Percentiles rank a stretch among this genome's conserved stretches.
Conservation (phyloP, 192 early-diverging fungal genomes). For the Coemansia sp. region DNA sequence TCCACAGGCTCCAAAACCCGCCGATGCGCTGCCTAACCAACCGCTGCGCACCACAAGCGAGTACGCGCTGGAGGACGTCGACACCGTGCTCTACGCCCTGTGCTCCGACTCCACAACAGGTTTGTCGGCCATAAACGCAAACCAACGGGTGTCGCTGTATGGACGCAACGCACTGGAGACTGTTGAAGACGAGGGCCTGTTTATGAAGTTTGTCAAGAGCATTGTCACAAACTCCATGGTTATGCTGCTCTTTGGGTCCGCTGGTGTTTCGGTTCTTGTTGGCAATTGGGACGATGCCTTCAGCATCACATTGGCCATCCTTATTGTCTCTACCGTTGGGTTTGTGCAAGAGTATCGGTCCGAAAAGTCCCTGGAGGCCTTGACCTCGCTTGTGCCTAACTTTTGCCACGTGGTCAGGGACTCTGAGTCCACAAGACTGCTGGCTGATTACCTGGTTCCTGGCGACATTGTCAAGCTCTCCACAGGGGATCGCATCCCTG, state of each 20-base stretch:
- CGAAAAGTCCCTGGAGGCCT: constrained; percentile 89
- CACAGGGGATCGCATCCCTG: constrained; percentile 91
- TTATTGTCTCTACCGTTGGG: constrained; percentile 84
- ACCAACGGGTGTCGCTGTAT: constrained; percentile 65
- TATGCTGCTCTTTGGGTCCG: constrained; percentile 83
- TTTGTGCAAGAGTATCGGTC: constrained; percentile 93
- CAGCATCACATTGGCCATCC: constrained; percentile 76
- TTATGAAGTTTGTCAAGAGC: constrained; percentile 78
- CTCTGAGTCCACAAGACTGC: constrained; percentile 55
- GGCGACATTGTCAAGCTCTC: constrained; percentile 88
- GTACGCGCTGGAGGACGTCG: constrained; percentile 39
- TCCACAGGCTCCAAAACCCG: constrained; percentile 24
- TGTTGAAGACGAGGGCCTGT: constrained; percentile 73
- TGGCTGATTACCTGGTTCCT: constrained; percentile 84
- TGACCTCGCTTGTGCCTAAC: constrained; percentile 85
- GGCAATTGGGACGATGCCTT: constrained; percentile 83
- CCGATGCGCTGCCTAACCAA: constrained; percentile 21
- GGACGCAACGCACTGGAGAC: constrained; percentile 78
- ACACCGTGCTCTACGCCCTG: constrained; percentile 45
- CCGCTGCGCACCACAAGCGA: constrained; percentile 51
- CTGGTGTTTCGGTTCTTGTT: constrained; percentile 73
- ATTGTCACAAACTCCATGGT: constrained; percentile 87
- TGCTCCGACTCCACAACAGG: constrained; percentile 73
- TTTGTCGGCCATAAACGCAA: constrained; percentile 67
- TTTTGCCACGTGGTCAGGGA: constrained; percentile 79